Evolutionary conservation across 23 red algal species (phyloP).

Genomic region (Gracilaria domingensis): DNA sequence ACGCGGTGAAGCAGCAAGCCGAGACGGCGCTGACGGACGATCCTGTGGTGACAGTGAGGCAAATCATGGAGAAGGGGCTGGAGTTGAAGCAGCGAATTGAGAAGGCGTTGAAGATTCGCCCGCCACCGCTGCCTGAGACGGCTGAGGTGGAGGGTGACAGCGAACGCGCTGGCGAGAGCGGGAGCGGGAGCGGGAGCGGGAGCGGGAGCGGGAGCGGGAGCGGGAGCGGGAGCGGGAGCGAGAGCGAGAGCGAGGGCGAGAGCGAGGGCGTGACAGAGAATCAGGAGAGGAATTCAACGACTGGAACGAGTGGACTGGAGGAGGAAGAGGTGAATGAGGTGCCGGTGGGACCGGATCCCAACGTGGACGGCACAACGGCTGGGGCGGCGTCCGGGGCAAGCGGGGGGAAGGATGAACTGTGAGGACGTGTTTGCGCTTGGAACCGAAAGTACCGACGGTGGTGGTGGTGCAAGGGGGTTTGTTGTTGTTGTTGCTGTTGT

Average conservation of each 20-base stretch:
- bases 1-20: conserved; percentile 20
- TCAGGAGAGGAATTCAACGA: conserved; percentile 1
- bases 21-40: conserved; percentile 32
- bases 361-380: conserved; percentile 2
- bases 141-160: not conserved
- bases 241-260: not conserved
- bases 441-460: not conserved
- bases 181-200: not conserved
- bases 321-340: not conserved
- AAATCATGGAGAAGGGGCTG: conserved; percentile 47
- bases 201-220: not conserved
- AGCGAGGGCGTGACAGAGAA: not conserved
- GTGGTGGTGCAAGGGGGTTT: not conserved
- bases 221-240: no score
- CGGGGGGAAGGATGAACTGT: conserved; percentile 61
- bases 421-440: not conserved
- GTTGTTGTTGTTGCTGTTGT: not conserved
- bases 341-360: conserved; percentile 20
- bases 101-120: conserved; percentile 43
- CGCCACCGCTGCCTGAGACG: conserved; percentile 22
- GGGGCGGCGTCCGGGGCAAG: conserved; percentile 30
- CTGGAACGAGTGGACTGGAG: not conserved
- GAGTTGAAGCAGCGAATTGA: conserved; percentile 28
- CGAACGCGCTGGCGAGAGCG: not conserved
- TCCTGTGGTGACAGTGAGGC: conserved; percentile 33